Evolutionary conservation across 2,329 filamentous ascomycete genomes (phyloP).

Genomic region (Trichoderma endophyticum): DNA sequence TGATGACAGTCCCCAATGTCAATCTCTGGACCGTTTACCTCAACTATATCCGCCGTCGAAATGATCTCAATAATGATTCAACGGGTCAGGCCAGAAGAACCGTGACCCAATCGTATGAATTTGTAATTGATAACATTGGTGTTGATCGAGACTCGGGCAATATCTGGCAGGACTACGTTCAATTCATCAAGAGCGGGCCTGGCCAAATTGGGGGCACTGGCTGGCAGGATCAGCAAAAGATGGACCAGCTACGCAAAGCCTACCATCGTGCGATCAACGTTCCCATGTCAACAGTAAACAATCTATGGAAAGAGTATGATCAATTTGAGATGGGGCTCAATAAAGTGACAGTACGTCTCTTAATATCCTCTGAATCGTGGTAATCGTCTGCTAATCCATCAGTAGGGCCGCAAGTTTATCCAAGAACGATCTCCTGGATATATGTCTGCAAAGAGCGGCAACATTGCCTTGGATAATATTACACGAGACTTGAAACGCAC

Average conservation of each 20-base stretch:
- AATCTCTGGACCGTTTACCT: constrained; percentile 90
- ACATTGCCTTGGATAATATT: constrained; percentile 86
- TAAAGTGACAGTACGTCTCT: constrained; percentile 71
- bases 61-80: constrained; percentile 77
- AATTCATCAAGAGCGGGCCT: constrained; percentile 85
- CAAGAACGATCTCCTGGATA: constrained; percentile 91
- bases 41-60: constrained; percentile 88
- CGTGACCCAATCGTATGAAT: constrained; percentile 85
- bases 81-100: constrained; percentile 72
- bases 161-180: constrained; percentile 93
- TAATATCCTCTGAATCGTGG: background rate
- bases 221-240: constrained; percentile 98
- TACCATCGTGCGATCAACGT: constrained; percentile 88
- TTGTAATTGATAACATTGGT: constrained; percentile 85
- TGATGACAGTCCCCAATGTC: constrained; percentile 77
- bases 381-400: constrained; percentile 21
- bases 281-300: constrained; percentile 78
- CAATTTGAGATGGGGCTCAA: constrained; percentile 92
- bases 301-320: constrained; percentile 96
- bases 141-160: constrained; percentile 85
- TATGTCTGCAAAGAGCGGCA: constrained; percentile 91
- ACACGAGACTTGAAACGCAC: constrained; percentile 72
- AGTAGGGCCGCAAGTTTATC: constrained; percentile 86
- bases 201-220: constrained; percentile 78
- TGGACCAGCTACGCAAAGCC: constrained; percentile 86